Conservation (phyloP, 352 stramenopile genomes). For the Pythium oligandrum region DNA sequence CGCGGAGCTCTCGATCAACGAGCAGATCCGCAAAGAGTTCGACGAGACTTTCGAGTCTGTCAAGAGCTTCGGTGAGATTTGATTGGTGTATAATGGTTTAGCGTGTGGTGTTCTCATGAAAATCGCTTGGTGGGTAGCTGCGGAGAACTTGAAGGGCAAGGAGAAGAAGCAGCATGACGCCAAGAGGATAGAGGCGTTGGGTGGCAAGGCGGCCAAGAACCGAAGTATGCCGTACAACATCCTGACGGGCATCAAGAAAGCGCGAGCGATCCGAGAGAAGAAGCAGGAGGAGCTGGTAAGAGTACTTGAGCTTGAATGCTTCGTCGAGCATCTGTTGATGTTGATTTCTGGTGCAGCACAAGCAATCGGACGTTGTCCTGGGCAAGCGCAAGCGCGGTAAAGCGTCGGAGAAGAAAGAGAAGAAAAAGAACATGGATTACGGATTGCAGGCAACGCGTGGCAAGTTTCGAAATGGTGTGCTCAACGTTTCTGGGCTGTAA, state of each 20-base stretch:
- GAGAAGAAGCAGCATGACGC: conserved; percentile 72
- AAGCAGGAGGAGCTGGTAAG: conserved; percentile 56
- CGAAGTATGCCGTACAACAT: conserved; percentile 69
- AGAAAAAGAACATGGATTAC: conserved; percentile 71
- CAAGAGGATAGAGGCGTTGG: conserved; percentile 68
- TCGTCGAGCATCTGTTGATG: conserved; percentile 2
- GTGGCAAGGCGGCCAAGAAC: conserved; percentile 52
- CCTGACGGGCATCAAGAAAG: conserved; percentile 69
- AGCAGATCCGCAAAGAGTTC: conserved; percentile 79
- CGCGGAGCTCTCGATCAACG: conserved; percentile 38
- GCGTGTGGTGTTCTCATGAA: neutral
- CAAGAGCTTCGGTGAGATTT: conserved; percentile 55
- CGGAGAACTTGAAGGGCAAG: conserved; percentile 60
- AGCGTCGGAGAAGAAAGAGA: conserved; percentile 40
- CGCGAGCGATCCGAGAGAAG: conserved; percentile 39
- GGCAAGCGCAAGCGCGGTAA: conserved; percentile 52
- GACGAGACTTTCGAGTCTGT: conserved; percentile 69
- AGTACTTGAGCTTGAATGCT: neutral
- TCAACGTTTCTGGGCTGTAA: conserved; percentile 56
- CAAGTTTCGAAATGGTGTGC: conserved; percentile 66
- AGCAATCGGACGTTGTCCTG: conserved; percentile 63
- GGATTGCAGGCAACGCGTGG: conserved; percentile 72
- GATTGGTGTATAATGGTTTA: neutral
- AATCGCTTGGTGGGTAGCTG: conserved; percentile 15
- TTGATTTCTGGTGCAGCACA: conserved; percentile 29